phyloP scores from a whole-genome alignment of 371 early-diverging fungal species.

The Apophysomyces variabilis region DNA sequence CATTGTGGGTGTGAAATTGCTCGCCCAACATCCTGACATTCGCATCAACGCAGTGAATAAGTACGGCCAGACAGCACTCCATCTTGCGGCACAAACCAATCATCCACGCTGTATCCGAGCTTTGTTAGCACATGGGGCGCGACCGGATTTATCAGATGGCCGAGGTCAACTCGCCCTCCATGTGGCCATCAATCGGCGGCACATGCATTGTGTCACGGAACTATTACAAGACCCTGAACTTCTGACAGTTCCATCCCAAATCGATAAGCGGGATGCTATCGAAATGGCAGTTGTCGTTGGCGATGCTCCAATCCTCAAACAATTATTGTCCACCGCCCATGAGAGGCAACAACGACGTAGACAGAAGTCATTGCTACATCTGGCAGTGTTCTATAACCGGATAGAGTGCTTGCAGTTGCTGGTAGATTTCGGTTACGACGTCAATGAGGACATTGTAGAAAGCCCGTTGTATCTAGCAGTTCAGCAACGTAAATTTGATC shows the following conservation, averaged over 20 bases:
- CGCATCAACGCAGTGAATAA: slow-evolving; percentile 31
- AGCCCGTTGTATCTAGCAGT: slow-evolving; percentile 39
- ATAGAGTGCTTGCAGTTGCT: slow-evolving; percentile 31
- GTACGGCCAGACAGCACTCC: slow-evolving; percentile 36
- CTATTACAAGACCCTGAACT: slow-evolving; percentile 15
- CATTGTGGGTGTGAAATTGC: slow-evolving; percentile 26
- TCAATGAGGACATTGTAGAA: slow-evolving; percentile 21
- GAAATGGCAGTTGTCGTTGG: slow-evolving; percentile 4
- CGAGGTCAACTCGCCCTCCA: slow-evolving; percentile 39
- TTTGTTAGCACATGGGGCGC: slow-evolving; percentile 32
- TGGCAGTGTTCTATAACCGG: slow-evolving; percentile 29
- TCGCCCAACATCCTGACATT: slow-evolving; percentile 31
- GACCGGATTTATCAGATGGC: slow-evolving; percentile 26
- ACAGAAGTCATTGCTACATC: neutral
- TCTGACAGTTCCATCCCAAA: slow-evolving; percentile 12
- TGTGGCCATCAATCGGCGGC: slow-evolving; percentile 30
- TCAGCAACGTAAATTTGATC: slow-evolving; percentile 51
- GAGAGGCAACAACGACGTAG: neutral
- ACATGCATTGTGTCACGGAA: slow-evolving; percentile 24
- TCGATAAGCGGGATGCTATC: neutral
- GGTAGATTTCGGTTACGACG: slow-evolving; percentile 24
- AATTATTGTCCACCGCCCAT: neutral
- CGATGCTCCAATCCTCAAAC: neutral
- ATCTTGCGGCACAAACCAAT: slow-evolving; percentile 38
- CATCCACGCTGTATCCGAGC: slow-evolving; percentile 24